phyloP scores from a whole-genome alignment of 805 yeast species.

The Wickerhamiella nectarea region DNA sequence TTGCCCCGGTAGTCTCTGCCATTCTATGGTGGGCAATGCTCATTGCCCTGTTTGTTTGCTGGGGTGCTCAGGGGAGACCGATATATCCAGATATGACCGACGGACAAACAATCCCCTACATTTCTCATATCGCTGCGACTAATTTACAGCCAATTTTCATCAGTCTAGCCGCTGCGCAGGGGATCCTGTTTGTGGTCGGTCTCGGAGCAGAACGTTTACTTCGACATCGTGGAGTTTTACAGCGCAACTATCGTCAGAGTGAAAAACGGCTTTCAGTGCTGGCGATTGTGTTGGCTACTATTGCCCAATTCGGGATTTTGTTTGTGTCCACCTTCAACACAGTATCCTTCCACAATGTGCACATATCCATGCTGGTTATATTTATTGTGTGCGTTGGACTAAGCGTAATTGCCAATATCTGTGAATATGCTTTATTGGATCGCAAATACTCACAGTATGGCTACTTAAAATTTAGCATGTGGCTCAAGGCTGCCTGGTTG shows the following conservation, averaged over 20 bases:
- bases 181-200: slow-evolving; percentile 53
- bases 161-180: slow-evolving; percentile 66
- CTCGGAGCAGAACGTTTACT: slow-evolving; percentile 48
- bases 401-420: slow-evolving; percentile 32
- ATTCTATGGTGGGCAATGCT: slow-evolving; percentile 90
- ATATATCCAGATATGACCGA: slow-evolving; percentile 40
- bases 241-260: slow-evolving; percentile 33
- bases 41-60: slow-evolving; percentile 56
- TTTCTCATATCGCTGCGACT: slow-evolving; percentile 82
- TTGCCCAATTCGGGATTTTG: slow-evolving; percentile 61
- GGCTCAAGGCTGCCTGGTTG: slow-evolving; percentile 52
- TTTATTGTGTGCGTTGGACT: slow-evolving; percentile 57
- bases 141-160: slow-evolving; percentile 74
- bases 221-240: slow-evolving; percentile 42
- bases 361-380: slow-evolving; percentile 49
- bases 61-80: slow-evolving; percentile 76
- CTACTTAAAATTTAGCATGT: slow-evolving; percentile 18
- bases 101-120: slow-evolving; percentile 39
- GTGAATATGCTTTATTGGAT: slow-evolving; percentile 37
- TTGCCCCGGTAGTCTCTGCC: slow-evolving; percentile 51
- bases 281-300: slow-evolving; percentile 35
- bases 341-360: slow-evolving; percentile 38
- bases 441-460: slow-evolving; percentile 17
- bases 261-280: slow-evolving; percentile 32
- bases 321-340: slow-evolving; percentile 66